Evolutionary conservation across 2,329 filamentous ascomycete species (phyloP), one percentile per base, ranked within the genome.

Genomic region (Neopestalotiopsis sp.): DNA sequence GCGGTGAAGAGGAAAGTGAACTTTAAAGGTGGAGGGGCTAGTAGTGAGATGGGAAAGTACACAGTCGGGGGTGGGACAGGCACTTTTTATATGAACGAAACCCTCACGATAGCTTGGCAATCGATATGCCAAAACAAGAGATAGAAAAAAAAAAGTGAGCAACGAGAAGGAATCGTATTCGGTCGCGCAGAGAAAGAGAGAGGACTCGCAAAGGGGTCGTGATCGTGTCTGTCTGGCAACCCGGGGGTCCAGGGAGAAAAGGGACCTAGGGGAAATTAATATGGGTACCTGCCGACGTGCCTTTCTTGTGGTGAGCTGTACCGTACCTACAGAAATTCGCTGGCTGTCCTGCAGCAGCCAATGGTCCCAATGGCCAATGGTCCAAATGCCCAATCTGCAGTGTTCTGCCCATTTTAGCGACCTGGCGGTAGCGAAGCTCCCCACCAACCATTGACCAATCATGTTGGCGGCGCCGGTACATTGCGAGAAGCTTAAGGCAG

Each of bases 241-340:
- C 59, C 32, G 34, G 20, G 40, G 61, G 24, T 5, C 40, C 5
- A 13, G 30, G 38, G 30, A 17, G 12, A 40, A 49, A 28, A 38
- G 49, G 49, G 24, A 66, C 63, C 28, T 12, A 20, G 28, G 63
- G 63, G 64, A 66, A 66, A 66, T 66, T 66, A 66, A 49, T 58
- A 32, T 57, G 64, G 64, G 45, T 66, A 53, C n/a, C 64, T 32
- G 38, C 62, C 62, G n/a, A 20, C 34, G 59, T 40, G 40, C 30
- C 59, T 34, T 30, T 62, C 59, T 28, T 20, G 28, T 30, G 14
- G 34, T 17, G 59, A 28, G 34, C 59, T 34, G 34, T 30, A 14
- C 30, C 4, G 24, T 59, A 34, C 24, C 57, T 14, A 32, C 57
- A 34, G 57, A 24, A 30, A 32, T 28, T 59, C 24, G 20, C 57